A percentile compares a stretch with the other conserved stretches of the same genome.
These are phyloP conservation scores for Cercophora newfieldiana DNA, from an alignment of 495 filamentous ascomycete species.

Conservation along the genomic window DNA sequence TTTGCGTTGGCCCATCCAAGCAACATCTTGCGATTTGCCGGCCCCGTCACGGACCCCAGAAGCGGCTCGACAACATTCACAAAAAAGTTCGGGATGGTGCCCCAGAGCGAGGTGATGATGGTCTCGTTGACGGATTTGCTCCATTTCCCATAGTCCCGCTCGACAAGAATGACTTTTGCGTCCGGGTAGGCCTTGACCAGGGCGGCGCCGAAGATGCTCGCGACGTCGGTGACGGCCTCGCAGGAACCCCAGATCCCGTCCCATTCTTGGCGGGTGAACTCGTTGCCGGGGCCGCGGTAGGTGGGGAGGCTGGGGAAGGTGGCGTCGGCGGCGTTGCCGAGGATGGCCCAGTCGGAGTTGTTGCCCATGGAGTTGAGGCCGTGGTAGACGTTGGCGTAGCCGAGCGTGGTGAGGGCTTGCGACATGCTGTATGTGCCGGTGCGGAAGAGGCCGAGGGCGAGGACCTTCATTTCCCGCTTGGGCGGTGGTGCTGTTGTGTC, in stretches of 20 bases:
- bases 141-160: slow-evolving; percentile 38
- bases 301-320: slow-evolving; percentile 24
- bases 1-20: slow-evolving; percentile 30
- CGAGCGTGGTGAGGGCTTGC: slow-evolving; percentile 22
- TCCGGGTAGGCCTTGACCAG: slow-evolving; percentile 49
- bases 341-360: slow-evolving; percentile 19
- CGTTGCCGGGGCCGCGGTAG: slow-evolving; percentile 3
- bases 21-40: slow-evolving; percentile 15
- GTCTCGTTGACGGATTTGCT: slow-evolving; percentile 33
- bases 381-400: slow-evolving; percentile 27
- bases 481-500: not conserved
- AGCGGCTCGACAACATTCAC: slow-evolving; percentile 6
- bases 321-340: slow-evolving; percentile 28
- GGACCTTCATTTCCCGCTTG: slow-evolving; percentile 10
- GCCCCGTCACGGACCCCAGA: slow-evolving; percentile 7
- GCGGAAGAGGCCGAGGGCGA: slow-evolving; percentile 19
- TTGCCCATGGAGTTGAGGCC: slow-evolving; percentile 8
- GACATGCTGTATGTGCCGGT: slow-evolving; percentile 28
- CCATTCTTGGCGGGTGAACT: slow-evolving; percentile 36
- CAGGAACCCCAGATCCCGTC: slow-evolving; percentile 44
- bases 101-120: slow-evolving; percentile 12
- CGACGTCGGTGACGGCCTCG: slow-evolving; percentile 42
- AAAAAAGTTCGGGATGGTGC: slow-evolving; percentile 1
- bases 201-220: slow-evolving; percentile 37
- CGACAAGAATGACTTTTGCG: slow-evolving; percentile 45